phyloP scores from a whole-genome alignment of 2,329 filamentous ascomycete species.

The Sphaerostilbella broomeana region DNA sequence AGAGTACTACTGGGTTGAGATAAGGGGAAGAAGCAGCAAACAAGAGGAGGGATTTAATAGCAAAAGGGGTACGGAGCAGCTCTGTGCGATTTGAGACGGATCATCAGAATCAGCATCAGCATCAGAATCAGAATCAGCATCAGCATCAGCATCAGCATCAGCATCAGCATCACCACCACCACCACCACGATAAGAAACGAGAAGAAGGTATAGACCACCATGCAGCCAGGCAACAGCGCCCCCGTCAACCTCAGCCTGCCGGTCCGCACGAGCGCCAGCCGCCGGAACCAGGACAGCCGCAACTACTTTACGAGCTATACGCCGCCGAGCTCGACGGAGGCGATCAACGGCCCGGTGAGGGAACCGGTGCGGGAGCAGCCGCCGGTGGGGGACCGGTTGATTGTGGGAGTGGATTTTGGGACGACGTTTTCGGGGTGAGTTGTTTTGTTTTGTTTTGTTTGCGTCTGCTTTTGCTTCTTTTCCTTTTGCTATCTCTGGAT shows the following conservation, averaged over 20 bases:
- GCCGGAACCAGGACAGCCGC: constrained; percentile 48
- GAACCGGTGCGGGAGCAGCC: constrained; percentile 48
- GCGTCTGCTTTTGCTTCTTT: neutral
- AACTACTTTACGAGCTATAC: constrained; percentile 52
- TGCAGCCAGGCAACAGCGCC: constrained; percentile 13
- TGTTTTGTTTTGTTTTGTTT: neutral
- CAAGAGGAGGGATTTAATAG: no score
- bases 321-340: constrained; percentile 51
- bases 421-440: constrained; percentile 72
- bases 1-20: no score
- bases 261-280: constrained; percentile 38
- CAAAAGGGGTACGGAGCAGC: no score
- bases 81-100: no score
- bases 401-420: constrained; percentile 76
- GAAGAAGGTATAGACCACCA: no score
- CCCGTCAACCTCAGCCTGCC: constrained; percentile 48
- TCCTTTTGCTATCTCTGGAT: neutral
- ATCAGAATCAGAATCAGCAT: no score
- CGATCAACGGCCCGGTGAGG: constrained; percentile 55
- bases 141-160: no score
- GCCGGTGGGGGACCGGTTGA: constrained; percentile 55
- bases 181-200: no score
- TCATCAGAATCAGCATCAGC: no score
- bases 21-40: no score
- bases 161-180: no score